Conservation (phyloP, 495 filamentous ascomycete genomes). For the Pyrenula massariospora region DNA sequence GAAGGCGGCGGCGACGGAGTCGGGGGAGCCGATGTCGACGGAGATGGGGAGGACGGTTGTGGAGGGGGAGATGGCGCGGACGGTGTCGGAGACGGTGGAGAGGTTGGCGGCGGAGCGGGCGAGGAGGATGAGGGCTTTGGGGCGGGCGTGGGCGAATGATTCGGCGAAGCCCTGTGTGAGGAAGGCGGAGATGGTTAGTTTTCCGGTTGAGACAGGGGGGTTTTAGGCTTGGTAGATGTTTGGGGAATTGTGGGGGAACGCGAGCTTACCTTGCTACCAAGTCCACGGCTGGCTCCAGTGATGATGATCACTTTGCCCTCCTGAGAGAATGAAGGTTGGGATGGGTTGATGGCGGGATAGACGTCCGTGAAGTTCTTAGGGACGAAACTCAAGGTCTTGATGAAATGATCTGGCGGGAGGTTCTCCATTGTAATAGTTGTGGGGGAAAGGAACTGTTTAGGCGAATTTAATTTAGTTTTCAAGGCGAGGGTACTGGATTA, state of each 20-base stretch:
- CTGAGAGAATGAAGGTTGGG: slow-evolving; percentile 17
- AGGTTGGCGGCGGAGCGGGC: slow-evolving; percentile 14
- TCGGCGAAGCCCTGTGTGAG: not conserved
- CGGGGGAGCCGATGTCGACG: slow-evolving; percentile 18
- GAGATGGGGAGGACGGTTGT: slow-evolving; percentile 15
- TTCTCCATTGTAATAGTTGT: not conserved
- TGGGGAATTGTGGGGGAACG: too few relatives aligned
- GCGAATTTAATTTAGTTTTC: too few relatives aligned
- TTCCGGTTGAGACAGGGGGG: too few relatives aligned
- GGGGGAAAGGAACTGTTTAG: too few relatives aligned
- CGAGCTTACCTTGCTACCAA: slow-evolving; percentile 39
- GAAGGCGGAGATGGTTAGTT: too few relatives aligned
- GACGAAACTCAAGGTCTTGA: slow-evolving; percentile 9
- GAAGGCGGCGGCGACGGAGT: slow-evolving; percentile 19
- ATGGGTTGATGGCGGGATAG: slow-evolving; percentile 24
- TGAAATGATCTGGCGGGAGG: slow-evolving; percentile 4
- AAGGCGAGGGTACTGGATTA: too few relatives aligned
- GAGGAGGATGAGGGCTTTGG: slow-evolving; percentile 37
- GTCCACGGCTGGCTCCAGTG: slow-evolving; percentile 24
- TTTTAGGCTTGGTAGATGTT: too few relatives aligned
- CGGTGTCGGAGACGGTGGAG: slow-evolving; percentile 7
- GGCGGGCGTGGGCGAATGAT: slow-evolving; percentile 50
- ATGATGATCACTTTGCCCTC: slow-evolving; percentile 25
- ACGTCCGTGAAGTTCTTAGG: slow-evolving; percentile 12
- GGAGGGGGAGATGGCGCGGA: slow-evolving; percentile 12